These are phyloP conservation scores for Imleria badia DNA, from an alignment of 768 basidiomycete genomes.

Conservation along the genomic window DNA sequence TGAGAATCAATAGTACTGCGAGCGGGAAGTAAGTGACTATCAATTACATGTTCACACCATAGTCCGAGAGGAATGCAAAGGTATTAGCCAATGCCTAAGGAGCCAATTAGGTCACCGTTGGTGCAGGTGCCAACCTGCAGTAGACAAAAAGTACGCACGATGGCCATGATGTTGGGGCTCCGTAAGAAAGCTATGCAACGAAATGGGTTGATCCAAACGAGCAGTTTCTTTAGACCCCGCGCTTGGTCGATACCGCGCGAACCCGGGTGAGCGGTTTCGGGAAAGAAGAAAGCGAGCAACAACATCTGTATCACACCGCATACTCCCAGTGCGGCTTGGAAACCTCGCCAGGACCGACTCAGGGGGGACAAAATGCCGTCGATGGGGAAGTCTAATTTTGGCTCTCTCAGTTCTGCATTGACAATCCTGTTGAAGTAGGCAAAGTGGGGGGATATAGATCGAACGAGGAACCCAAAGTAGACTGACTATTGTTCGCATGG, in stretches of 20 bases:
- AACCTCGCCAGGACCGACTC: slow-evolving; percentile 66
- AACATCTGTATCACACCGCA: slow-evolving; percentile 41
- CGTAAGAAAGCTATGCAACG: slow-evolving; percentile 48
- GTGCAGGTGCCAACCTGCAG: not conserved
- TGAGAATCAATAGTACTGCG: slow-evolving; percentile 50
- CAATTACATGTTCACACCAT: slow-evolving; percentile 26
- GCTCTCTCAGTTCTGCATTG: slow-evolving; percentile 77
- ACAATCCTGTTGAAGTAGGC: slow-evolving; percentile 54
- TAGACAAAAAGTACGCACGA: slow-evolving; percentile 40
- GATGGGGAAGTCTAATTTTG: slow-evolving; percentile 64
- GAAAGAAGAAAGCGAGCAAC: slow-evolving; percentile 47
- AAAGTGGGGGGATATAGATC: not conserved
- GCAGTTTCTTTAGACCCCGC: slow-evolving; percentile 18
- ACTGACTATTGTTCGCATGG: slow-evolving; percentile 85
- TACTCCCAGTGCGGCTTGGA: slow-evolving; percentile 49
- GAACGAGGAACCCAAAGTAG: not conserved
- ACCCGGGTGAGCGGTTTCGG: slow-evolving; percentile 68
- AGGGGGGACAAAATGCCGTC: no score
- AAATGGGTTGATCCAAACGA: slow-evolving; percentile 61
- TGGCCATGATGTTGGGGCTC: slow-evolving; percentile 56
- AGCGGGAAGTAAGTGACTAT: not conserved
- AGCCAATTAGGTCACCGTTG: not conserved
- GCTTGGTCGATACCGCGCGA: slow-evolving; percentile 52
- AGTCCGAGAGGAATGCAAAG: slow-evolving; percentile 28
- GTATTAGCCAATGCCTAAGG: slow-evolving; percentile 43